Base-by-base conservation (phyloP, 2,329 filamentous ascomycete species). In the Neonectria coccinea region DNA sequence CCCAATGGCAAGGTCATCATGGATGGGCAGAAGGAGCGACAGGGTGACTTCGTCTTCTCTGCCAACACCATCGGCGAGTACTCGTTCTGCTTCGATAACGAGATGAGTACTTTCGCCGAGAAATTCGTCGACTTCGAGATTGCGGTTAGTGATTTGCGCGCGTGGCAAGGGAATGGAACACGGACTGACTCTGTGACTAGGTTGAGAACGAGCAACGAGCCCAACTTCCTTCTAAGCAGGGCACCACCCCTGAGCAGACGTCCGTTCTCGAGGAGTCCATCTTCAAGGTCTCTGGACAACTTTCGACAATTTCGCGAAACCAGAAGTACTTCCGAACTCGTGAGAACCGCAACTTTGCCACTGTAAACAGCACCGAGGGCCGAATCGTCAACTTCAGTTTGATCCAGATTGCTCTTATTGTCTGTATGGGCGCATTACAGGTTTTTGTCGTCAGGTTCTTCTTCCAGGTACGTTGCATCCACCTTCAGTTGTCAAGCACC, bases 291-390 rank as follows among this genome's bases (percentile, higher is more conserved):
- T 97, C 94, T 12, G 91, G 93, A 68, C 93, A 97, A 77, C 84
- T 99, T 55, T 97, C 94, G 14, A 97, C 94, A 67, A 96, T 99
- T 77, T 94, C 92, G 45, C 89, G 96, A 76, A 97, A 97, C 84
- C 96, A 99, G 78, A 99, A 99, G 80, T 99, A 99, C 85, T 99
- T 99, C 89, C 92, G 97, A 68, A 99, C 96, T 3, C 90, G 96
- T 71, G 96, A 99, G 86, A 99, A 99, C 86, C 89, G 96, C 67
- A 99, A 99, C 83, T 98, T 99, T 83, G 97, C 93, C 83, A 99
- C 96, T 10, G 96, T 99, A 74, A 88, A 93, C 79, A 97, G 94
- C 83, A 99, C 96, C 44, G 96, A 99, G 85, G 89, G 89, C 78
- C 88, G 96, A 68, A 99, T 99, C 75, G 94, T 97, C 84, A 98